Evolutionary conservation across 148 eudicot genomes (phyloP).

Genomic region (Fagopyrum esculentum): DNA sequence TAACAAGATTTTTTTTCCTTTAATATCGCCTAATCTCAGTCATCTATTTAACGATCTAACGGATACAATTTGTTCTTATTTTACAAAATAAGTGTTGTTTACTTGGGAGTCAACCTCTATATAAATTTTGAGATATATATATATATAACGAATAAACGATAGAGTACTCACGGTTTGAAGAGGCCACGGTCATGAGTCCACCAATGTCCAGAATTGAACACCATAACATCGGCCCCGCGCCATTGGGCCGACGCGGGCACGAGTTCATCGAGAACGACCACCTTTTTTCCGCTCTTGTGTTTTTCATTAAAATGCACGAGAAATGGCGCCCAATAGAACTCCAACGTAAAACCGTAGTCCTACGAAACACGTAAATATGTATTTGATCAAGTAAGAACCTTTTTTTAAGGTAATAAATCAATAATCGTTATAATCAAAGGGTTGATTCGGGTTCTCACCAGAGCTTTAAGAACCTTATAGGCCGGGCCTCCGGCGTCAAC

Average conservation of each 20-base stretch:
- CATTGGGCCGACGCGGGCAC: constrained; percentile 21
- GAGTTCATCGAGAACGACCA: constrained; percentile 34
- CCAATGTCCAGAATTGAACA: constrained; percentile 63
- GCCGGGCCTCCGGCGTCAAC: constrained; percentile 7
- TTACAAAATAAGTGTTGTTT: too few relatives aligned
- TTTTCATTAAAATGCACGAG: constrained; percentile 26
- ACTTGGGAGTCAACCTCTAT: too few relatives aligned
- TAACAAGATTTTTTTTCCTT: too few relatives aligned
- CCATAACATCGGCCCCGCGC: constrained; percentile 59
- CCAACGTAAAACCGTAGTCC: constrained; percentile 50
- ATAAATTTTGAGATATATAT: too few relatives aligned
- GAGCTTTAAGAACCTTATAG: constrained; percentile 13
- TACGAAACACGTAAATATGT: background rate
- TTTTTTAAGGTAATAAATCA: too few relatives aligned
- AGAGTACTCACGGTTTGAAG: constrained; percentile 25
- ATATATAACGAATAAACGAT: too few relatives aligned
- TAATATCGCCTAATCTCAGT: too few relatives aligned
- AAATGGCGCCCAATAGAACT: constrained; percentile 59
- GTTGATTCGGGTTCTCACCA: background rate
- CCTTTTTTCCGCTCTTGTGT: constrained; percentile 28
- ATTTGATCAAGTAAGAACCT: too few relatives aligned
- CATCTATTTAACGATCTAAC: too few relatives aligned
- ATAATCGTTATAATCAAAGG: too few relatives aligned
- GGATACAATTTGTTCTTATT: too few relatives aligned
- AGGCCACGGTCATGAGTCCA: constrained; percentile 36